A percentile compares a stretch with the other conserved stretches of the same genome.
phyloP scores from a whole-genome alignment of 306 rosid species.

The Styphnolobium japonicum region DNA sequence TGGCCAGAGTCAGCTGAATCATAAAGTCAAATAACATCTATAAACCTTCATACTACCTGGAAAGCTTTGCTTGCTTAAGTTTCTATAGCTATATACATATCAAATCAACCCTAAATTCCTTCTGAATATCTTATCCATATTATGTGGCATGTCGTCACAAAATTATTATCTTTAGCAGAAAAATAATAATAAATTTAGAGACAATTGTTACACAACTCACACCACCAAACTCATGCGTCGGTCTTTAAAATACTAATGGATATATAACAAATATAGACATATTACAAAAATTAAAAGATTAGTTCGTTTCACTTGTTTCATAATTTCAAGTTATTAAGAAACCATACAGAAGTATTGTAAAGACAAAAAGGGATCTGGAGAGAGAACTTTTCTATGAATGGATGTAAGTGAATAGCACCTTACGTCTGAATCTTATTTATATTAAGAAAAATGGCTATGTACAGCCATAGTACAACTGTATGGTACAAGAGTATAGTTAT shows the following conservation, averaged over 20 bases:
- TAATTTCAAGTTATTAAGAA: neutral
- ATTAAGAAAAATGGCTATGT: no score
- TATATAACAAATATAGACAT: no score
- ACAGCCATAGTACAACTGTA: no score
- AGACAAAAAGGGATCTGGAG: no score
- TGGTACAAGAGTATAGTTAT: no score
- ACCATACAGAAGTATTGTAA: neutral
- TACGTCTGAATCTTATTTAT: no score
- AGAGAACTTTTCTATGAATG: no score
- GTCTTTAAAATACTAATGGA: neutral
- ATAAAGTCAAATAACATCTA: neutral
- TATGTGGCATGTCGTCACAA: neutral
- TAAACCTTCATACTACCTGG: neutral
- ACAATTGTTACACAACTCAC: neutral
- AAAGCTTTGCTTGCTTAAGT: neutral
- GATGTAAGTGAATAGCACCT: no score
- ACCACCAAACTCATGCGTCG: neutral
- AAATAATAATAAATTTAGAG: neutral
- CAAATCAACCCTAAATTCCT: neutral
- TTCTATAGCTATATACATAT: neutral
- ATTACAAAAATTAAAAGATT: neutral
- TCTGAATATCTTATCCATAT: neutral
- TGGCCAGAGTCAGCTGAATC: conserved; percentile 5
- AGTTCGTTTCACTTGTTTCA: neutral
- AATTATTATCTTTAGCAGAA: neutral